These are phyloP conservation scores for Colletotrichum gigasporum DNA, from an alignment of 2,329 filamentous ascomycete species.

Conservation along the genomic window DNA sequence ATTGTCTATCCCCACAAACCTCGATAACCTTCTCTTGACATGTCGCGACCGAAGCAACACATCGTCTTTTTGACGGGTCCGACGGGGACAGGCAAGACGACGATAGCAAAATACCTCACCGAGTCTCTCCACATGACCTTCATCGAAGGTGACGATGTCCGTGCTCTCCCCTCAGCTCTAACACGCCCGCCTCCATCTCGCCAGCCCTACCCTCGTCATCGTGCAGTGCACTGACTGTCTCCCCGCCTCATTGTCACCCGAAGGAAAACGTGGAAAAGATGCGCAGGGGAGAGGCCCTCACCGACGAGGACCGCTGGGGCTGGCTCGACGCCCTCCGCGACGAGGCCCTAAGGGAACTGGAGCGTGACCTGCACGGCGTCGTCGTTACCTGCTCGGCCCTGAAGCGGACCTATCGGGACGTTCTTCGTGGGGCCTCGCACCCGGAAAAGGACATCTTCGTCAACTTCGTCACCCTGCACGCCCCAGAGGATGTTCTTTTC, in stretches of 20 bases:
- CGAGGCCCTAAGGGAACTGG: slow-evolving; percentile 50
- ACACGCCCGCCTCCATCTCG: neutral
- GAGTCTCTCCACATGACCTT: slow-evolving; percentile 60
- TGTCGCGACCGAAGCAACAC: slow-evolving; percentile 44
- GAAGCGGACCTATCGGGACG: slow-evolving; percentile 80
- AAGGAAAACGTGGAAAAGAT: slow-evolving; percentile 77
- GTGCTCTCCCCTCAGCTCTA: slow-evolving; percentile 34
- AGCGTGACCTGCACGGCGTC: slow-evolving; percentile 61
- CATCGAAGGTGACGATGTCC: slow-evolving; percentile 70
- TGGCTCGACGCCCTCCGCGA: slow-evolving; percentile 74
- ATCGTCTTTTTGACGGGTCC: slow-evolving; percentile 71
- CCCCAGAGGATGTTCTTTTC: slow-evolving; percentile 69
- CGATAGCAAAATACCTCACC: slow-evolving; percentile 62
- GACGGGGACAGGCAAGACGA: slow-evolving; percentile 70
- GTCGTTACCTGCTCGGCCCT: slow-evolving; percentile 83
- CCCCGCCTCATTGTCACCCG: slow-evolving; percentile 61
- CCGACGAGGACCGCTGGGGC: slow-evolving; percentile 80
- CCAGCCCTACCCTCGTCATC: neutral
- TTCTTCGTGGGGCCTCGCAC: slow-evolving; percentile 68
- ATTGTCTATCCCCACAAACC: neutral
- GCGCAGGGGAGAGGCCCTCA: slow-evolving; percentile 73
- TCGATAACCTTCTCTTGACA: no score
- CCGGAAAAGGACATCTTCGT: slow-evolving; percentile 64
- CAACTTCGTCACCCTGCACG: slow-evolving; percentile 78
- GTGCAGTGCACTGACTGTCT: slow-evolving; percentile 17